A percentile compares a stretch with the other conserved stretches of the same genome.
Conservation (phyloP, 2,329 filamentous ascomycete genomes). For the Colletotrichum kahawae region DNA sequence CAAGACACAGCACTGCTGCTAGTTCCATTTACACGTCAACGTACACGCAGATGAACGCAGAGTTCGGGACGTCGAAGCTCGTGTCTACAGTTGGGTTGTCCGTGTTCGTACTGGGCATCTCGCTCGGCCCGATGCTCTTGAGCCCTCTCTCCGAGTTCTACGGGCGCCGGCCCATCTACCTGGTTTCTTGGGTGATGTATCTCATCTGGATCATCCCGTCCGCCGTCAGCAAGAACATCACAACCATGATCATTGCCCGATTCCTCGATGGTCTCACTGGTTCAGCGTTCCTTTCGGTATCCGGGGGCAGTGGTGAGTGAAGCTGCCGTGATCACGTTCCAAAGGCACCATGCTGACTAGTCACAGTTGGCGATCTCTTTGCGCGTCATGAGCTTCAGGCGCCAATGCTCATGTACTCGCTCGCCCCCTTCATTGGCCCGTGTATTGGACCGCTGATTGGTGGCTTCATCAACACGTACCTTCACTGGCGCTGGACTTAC, state of each 20-base stretch:
- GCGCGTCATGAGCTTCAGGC: slow-evolving; percentile 69
- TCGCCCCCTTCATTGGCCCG: slow-evolving; percentile 68
- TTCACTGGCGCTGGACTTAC: slow-evolving; percentile 81
- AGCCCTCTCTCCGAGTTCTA: slow-evolving; percentile 78
- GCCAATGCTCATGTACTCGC: slow-evolving; percentile 84
- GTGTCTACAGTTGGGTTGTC: slow-evolving; percentile 83
- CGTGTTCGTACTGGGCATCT: slow-evolving; percentile 78
- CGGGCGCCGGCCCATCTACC: slow-evolving; percentile 81
- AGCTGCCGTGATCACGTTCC: not conserved
- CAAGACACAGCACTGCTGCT: slow-evolving; percentile 69
- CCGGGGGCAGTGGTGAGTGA: slow-evolving; percentile 60
- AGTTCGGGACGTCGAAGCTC: slow-evolving; percentile 74
- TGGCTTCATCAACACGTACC: slow-evolving; percentile 82
- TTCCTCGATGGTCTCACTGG: slow-evolving; percentile 80
- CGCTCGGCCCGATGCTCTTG: slow-evolving; percentile 66
- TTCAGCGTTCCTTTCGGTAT: slow-evolving; percentile 72
- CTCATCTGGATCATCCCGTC: slow-evolving; percentile 82
- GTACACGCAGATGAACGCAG: slow-evolving; percentile 75
- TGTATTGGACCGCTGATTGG: slow-evolving; percentile 67
- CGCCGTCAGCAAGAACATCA: slow-evolving; percentile 81
- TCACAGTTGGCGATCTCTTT: slow-evolving; percentile 82
- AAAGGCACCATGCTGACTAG: not conserved
- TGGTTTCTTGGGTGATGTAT: slow-evolving; percentile 75
- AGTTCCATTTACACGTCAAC: slow-evolving; percentile 90
- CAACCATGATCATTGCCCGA: slow-evolving; percentile 77